These are phyloP conservation scores for Leishmania gerbilli DNA, from an alignment of 208 protist species.

Conservation along the genomic window DNA sequence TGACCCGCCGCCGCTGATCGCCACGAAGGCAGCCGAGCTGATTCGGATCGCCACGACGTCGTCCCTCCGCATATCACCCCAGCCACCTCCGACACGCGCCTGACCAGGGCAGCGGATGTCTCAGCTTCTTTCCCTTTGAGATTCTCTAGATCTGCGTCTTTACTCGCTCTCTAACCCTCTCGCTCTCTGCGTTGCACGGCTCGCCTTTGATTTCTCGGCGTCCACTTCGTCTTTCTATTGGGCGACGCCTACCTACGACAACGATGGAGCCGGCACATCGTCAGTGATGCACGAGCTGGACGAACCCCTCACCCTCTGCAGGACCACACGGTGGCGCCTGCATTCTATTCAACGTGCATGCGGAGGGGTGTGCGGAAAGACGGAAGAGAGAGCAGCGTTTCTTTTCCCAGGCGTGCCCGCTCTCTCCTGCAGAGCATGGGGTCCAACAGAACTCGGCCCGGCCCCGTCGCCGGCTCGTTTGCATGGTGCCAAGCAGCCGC, in stretches of 20 bases:
- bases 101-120: no score
- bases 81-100: no score
- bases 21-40: slow-evolving; percentile 27
- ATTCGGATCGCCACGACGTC: not conserved
- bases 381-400: no score
- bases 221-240: not conserved
- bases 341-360: not conserved
- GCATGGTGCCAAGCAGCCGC: not conserved
- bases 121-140: no score
- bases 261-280: no score
- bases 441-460: no score
- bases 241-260: not conserved
- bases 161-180: not conserved
- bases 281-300: not conserved
- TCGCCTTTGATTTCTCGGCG: not conserved
- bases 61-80: not conserved
- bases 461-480: no score
- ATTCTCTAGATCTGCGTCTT: no score
- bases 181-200: not conserved
- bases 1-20: slow-evolving; percentile 30
- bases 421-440: no score
- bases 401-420: no score
- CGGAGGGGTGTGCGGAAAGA: no score
- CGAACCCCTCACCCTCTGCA: not conserved
- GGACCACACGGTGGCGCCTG: not conserved